phyloP scores from a whole-genome alignment of 495 filamentous ascomycete genomes.

The Penicillium simplicissimum region DNA sequence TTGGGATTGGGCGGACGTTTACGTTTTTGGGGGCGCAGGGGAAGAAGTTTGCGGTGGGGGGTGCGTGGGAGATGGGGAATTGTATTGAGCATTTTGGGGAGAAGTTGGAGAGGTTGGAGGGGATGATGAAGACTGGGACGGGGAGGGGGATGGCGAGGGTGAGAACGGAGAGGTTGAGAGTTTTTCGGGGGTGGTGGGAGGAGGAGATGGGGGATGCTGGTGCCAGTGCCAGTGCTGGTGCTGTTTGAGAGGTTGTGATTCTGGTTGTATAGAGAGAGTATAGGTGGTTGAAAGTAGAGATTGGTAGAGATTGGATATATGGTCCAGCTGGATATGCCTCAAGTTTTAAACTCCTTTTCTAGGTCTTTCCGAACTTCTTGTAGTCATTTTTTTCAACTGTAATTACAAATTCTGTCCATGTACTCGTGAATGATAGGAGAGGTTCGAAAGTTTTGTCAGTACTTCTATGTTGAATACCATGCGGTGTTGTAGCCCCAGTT shows the following conservation, averaged over 20 bases:
- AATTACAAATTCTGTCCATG: no score
- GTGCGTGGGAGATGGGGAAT: constrained; percentile 55
- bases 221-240: constrained; percentile 10
- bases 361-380: no score
- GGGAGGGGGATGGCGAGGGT: constrained; percentile 66
- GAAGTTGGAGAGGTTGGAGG: constrained; percentile 70
- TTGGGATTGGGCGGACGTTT: constrained; percentile 79
- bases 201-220: constrained; percentile 54
- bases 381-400: no score
- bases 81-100: constrained; percentile 76
- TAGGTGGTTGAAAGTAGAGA: no score
- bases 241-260: background rate
- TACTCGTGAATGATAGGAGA: no score
- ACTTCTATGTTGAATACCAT: constrained; percentile 10
- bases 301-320: no score
- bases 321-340: no score
- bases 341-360: no score
- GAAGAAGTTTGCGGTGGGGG: constrained; percentile 26
- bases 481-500: constrained; percentile 6
- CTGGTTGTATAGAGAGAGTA: no score
- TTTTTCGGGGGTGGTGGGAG: constrained; percentile 72
- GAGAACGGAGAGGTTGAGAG: constrained; percentile 61
- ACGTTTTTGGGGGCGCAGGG: constrained; percentile 69
- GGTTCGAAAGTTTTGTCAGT: background rate
- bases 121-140: constrained; percentile 80